Evolutionary conservation across 2,329 filamentous ascomycete genomes (phyloP).

Genomic region (Calycina herbarum): DNA sequence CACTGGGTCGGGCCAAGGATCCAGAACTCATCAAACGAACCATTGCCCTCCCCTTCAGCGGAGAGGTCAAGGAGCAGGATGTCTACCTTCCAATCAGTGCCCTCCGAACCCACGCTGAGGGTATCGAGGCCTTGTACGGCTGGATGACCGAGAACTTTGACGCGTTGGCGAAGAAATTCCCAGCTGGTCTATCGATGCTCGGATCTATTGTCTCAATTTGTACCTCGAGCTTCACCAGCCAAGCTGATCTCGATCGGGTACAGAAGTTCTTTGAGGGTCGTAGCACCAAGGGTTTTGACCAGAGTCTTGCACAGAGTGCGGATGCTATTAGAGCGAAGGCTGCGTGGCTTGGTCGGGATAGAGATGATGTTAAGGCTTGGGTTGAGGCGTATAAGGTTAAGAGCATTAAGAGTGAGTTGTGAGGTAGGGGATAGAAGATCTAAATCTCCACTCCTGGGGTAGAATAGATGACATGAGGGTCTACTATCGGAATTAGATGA

Average conservation of each 20-base stretch:
- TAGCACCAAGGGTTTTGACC: slow-evolving; percentile 85
- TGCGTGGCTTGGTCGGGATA: slow-evolving; percentile 76
- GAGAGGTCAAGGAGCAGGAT: slow-evolving; percentile 90
- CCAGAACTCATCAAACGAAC: slow-evolving; percentile 81
- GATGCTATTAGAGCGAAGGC: slow-evolving; percentile 84
- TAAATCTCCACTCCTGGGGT: not conserved
- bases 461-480: not conserved
- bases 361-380: slow-evolving; percentile 73
- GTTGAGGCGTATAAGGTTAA: slow-evolving; percentile 56
- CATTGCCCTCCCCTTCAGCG: slow-evolving; percentile 70
- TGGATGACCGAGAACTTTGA: slow-evolving; percentile 92
- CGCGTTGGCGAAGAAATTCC: slow-evolving; percentile 75
- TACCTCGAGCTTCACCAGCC: slow-evolving; percentile 76
- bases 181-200: slow-evolving; percentile 83
- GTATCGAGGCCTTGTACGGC: slow-evolving; percentile 75
- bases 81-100: slow-evolving; percentile 85
- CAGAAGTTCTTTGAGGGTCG: slow-evolving; percentile 78
- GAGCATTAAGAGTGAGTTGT: slow-evolving; percentile 7
- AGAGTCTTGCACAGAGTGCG: slow-evolving; percentile 83
- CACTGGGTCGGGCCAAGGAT: slow-evolving; percentile 74
- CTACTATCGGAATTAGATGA: not conserved
- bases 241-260: slow-evolving; percentile 73
- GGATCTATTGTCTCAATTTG: slow-evolving; percentile 81
- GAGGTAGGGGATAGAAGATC: not conserved
- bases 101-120: slow-evolving; percentile 73